phyloP scores from a whole-genome alignment of 345 rosid species.

The Ceriops decandra region DNA sequence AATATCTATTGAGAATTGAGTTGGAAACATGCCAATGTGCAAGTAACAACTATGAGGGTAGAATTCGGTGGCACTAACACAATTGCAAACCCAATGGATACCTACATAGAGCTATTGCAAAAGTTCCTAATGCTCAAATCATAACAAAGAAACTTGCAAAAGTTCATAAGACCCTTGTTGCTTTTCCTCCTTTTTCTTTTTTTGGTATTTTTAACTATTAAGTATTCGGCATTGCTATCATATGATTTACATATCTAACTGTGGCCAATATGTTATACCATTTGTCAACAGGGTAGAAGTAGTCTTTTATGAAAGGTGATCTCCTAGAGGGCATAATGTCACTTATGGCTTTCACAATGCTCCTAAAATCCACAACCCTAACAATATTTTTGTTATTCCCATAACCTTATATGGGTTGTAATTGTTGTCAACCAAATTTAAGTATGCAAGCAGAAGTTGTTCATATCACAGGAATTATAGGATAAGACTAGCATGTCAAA shows the following conservation, averaged over 20 bases:
- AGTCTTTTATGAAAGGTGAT: slow-evolving; percentile 91
- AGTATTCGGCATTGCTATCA: too few relatives aligned
- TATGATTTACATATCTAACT: too few relatives aligned
- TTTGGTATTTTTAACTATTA: neutral
- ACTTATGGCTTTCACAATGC: slow-evolving; percentile 78
- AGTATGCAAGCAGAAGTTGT: too few relatives aligned
- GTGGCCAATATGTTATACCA: neutral
- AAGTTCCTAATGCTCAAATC: slow-evolving; percentile 17
- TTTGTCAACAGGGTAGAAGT: slow-evolving; percentile 67
- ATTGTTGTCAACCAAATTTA: too few relatives aligned
- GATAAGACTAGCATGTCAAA: too few relatives aligned
- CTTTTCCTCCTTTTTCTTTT: neutral
- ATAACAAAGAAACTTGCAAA: slow-evolving; percentile 58
- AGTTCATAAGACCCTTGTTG: neutral
- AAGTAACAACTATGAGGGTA: slow-evolving; percentile 69
- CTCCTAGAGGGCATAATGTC: slow-evolving; percentile 98
- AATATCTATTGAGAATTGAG: neutral
- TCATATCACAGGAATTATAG: too few relatives aligned
- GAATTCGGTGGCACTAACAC: slow-evolving; percentile 65
- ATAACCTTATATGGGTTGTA: too few relatives aligned
- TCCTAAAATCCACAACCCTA: slow-evolving; percentile 73
- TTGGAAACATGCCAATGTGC: slow-evolving; percentile 10
- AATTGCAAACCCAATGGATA: slow-evolving; percentile 58
- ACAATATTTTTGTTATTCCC: slow-evolving; percentile 35
- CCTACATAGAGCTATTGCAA: slow-evolving; percentile 49